A percentile compares a stretch with the other conserved stretches of the same genome.
These are phyloP conservation scores for Mucor indicus DNA, from an alignment of 371 early-diverging fungal species.

Conservation along the genomic window DNA sequence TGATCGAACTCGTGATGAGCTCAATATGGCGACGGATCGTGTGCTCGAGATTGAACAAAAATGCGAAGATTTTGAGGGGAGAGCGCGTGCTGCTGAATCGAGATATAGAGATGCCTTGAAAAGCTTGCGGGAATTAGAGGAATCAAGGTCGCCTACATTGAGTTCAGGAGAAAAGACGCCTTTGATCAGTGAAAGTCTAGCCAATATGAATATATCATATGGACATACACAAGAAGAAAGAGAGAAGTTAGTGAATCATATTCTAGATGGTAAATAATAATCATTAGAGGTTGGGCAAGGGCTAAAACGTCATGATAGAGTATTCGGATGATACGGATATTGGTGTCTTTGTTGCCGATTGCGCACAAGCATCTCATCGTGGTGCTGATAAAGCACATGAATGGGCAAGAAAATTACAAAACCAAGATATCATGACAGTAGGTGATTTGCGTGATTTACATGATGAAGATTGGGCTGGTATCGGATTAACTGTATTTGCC, in stretches of 20 bases:
- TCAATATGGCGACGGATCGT: slow-evolving; percentile 29
- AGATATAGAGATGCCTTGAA: slow-evolving; percentile 31
- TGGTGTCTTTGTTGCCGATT: slow-evolving; percentile 69
- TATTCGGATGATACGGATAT: slow-evolving; percentile 65
- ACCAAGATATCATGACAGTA: slow-evolving; percentile 81
- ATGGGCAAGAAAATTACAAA: slow-evolving; percentile 69
- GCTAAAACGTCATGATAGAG: no score
- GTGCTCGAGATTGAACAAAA: slow-evolving; percentile 31
- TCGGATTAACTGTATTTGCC: slow-evolving; percentile 87
- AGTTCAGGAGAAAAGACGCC: neutral
- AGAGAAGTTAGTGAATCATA: slow-evolving; percentile 18
- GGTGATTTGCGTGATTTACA: slow-evolving; percentile 77
- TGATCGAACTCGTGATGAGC: slow-evolving; percentile 31
- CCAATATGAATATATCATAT: neutral
- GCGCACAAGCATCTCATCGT: slow-evolving; percentile 66
- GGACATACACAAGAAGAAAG: slow-evolving; percentile 9
- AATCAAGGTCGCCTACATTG: slow-evolving; percentile 2
- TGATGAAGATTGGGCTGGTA: slow-evolving; percentile 78
- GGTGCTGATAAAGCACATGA: slow-evolving; percentile 74
- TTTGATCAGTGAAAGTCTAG: neutral
- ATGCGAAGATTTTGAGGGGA: slow-evolving; percentile 36
- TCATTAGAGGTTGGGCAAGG: no score
- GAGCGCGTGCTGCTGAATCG: slow-evolving; percentile 34
- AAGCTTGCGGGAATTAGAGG: slow-evolving; percentile 28
- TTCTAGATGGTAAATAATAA: slow-evolving; percentile 19